These are phyloP conservation scores for Cystobasidiopsis lactophilus DNA, from an alignment of 768 basidiomycete genomes.

Conservation along the genomic window DNA sequence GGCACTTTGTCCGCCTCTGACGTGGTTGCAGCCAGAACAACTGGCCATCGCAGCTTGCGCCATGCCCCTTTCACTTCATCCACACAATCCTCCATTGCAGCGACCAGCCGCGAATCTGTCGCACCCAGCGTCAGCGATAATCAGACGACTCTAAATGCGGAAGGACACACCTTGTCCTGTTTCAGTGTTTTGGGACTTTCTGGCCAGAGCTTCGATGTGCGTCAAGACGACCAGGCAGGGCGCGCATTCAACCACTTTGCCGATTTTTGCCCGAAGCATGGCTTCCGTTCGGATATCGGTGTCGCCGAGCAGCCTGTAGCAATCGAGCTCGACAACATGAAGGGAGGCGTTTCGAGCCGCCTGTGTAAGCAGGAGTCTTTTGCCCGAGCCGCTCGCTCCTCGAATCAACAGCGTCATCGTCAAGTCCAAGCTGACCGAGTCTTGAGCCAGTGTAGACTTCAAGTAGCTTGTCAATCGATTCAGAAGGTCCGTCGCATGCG, in stretches of 20 bases:
- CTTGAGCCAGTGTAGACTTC: slow-evolving; percentile 18
- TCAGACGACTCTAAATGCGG: neutral
- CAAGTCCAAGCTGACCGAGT: slow-evolving; percentile 29
- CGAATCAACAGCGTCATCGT: slow-evolving; percentile 52
- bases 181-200: slow-evolving; percentile 43
- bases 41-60: slow-evolving; percentile 43
- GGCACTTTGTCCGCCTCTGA: slow-evolving; percentile 45
- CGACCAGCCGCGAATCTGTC: slow-evolving; percentile 38
- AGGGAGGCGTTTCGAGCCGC: slow-evolving; percentile 37
- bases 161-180: slow-evolving; percentile 38
- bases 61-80: slow-evolving; percentile 36
- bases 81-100: slow-evolving; percentile 42
- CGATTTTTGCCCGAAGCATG: slow-evolving; percentile 46
- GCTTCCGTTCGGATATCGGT: slow-evolving; percentile 53
- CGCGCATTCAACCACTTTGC: slow-evolving; percentile 50
- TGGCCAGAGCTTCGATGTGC: slow-evolving; percentile 55
- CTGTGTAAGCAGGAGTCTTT: slow-evolving; percentile 38
- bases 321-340: slow-evolving; percentile 65
- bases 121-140: neutral
- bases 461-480: slow-evolving; percentile 2
- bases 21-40: slow-evolving; percentile 53
- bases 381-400: slow-evolving; percentile 61
- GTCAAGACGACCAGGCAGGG: slow-evolving; percentile 67
- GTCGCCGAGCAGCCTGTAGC: slow-evolving; percentile 62
- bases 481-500: neutral